Conservation (phyloP, 768 basidiomycete genomes). For the Lentinus brumalis region DNA sequence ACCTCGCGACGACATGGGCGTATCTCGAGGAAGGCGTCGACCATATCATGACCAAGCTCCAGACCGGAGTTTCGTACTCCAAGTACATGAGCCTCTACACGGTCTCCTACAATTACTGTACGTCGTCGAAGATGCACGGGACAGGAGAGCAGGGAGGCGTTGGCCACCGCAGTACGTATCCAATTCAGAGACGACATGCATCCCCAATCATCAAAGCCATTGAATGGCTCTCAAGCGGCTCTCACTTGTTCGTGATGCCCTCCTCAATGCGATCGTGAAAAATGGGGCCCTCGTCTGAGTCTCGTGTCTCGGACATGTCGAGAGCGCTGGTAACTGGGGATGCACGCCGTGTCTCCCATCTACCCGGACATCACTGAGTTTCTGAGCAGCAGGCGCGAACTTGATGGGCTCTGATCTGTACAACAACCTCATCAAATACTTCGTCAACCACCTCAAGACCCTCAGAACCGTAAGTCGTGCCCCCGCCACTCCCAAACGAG, state of each 20-base stretch:
- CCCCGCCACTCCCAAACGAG: constrained; percentile 28
- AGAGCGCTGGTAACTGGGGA: too few relatives aligned
- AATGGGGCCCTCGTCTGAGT: too few relatives aligned
- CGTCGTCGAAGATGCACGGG: constrained; percentile 76
- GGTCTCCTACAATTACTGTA: constrained; percentile 98
- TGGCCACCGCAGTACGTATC: constrained; percentile 56
- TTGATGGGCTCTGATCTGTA: constrained; percentile 98
- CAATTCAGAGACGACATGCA: background rate
- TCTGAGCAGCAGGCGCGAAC: constrained; percentile 76
- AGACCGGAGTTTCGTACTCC: constrained; percentile 86
- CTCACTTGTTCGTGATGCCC: too few relatives aligned
- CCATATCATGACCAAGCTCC: constrained; percentile 90
- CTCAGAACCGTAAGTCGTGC: constrained; percentile 57
- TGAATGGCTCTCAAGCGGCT: too few relatives aligned
- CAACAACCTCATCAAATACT: constrained; percentile 91
- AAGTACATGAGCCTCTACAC: constrained; percentile 90
- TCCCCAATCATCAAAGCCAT: too few relatives aligned
- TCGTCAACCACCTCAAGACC: constrained; percentile 75
- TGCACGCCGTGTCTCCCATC: constrained; percentile 17
- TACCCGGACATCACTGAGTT: constrained; percentile 22
- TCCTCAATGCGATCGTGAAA: too few relatives aligned
- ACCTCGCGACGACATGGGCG: constrained; percentile 83
- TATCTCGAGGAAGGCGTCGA: constrained; percentile 88
- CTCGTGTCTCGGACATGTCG: too few relatives aligned
- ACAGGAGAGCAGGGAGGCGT: constrained; percentile 39